Percentiles rank a stretch among this genome's conserved stretches.
Conservation (phyloP, 805 yeast genomes). For the Kodamaea nitidulidarum region DNA sequence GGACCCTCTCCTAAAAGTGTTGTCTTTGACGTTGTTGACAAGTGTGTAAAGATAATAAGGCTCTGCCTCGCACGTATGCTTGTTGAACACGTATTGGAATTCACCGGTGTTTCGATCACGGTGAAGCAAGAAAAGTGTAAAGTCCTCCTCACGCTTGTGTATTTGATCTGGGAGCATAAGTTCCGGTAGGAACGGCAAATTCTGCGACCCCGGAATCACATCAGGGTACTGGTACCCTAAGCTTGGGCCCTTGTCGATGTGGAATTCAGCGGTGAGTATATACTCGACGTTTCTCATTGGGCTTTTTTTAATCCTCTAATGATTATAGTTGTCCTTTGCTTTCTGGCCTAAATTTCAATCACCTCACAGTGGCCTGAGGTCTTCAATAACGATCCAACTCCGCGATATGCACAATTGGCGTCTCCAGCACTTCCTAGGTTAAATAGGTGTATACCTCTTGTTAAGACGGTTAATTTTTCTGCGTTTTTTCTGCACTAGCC, state of each 20-base stretch:
- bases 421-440: no score
- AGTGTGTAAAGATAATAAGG: conserved; percentile 54
- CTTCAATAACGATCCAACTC: no score
- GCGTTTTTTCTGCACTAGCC: background rate
- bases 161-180: conserved; percentile 61
- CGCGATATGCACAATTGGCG: background rate
- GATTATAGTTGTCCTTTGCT: no score
- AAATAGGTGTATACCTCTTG: no score
- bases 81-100: conserved; percentile 35
- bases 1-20: conserved; percentile 52
- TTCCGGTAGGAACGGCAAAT: conserved; percentile 43
- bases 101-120: conserved; percentile 36
- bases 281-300: conserved; percentile 43
- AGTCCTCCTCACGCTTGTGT: conserved; percentile 55
- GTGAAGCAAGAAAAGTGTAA: conserved; percentile 52
- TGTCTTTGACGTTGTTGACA: conserved; percentile 46
- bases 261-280: conserved; percentile 73
- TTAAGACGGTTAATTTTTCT: conserved; percentile 1
- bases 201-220: conserved; percentile 33
- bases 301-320: background rate
- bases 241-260: conserved; percentile 69
- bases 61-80: conserved; percentile 30
- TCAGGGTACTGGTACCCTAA: conserved; percentile 59
- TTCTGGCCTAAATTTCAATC: background rate
- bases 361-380: background rate